A percentile compares a stretch with the other conserved stretches of the same genome.
These are phyloP conservation scores for Mayamaea pseudoterrestris DNA, from an alignment of 108 stramenopile species.

Conservation along the genomic window DNA sequence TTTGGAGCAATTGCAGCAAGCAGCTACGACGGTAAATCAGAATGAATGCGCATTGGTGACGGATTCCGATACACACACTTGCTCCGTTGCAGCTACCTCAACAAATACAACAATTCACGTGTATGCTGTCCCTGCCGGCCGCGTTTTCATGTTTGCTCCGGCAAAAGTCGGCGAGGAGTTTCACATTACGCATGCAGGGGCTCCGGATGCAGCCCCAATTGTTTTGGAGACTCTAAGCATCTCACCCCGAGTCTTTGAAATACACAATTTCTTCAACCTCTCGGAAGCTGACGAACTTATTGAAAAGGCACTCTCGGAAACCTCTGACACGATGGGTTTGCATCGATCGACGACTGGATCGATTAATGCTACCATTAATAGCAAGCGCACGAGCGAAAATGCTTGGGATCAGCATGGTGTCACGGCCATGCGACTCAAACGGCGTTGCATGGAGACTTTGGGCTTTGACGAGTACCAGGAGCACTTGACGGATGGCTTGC, in stretches of 20 bases:
- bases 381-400: slow-evolving; percentile 59
- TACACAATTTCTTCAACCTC: slow-evolving; percentile 47
- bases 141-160: slow-evolving; percentile 83
- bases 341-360: slow-evolving; percentile 75
- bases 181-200: slow-evolving; percentile 37
- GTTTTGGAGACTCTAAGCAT: neutral
- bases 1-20: slow-evolving; percentile 5
- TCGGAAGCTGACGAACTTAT: slow-evolving; percentile 26
- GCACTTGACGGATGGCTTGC: neutral
- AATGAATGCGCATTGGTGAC: slow-evolving; percentile 12
- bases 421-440: slow-evolving; percentile 49
- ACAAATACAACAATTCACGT: slow-evolving; percentile 12
- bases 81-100: slow-evolving; percentile 10
- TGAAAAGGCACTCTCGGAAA: slow-evolving; percentile 21
- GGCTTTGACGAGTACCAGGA: slow-evolving; percentile 81
- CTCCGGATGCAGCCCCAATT: neutral
- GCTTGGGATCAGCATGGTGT: slow-evolving; percentile 77
- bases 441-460: slow-evolving; percentile 47
- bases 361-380: slow-evolving; percentile 38
- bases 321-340: slow-evolving; percentile 50
- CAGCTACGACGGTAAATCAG: slow-evolving; percentile 2
- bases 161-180: slow-evolving; percentile 72
- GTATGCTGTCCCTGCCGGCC: slow-evolving; percentile 77
- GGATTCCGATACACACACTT: slow-evolving; percentile 8
- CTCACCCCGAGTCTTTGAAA: slow-evolving; percentile 57